Conservation (phyloP, 2,329 filamentous ascomycete species). For the Fusarium newnesense region DNA sequence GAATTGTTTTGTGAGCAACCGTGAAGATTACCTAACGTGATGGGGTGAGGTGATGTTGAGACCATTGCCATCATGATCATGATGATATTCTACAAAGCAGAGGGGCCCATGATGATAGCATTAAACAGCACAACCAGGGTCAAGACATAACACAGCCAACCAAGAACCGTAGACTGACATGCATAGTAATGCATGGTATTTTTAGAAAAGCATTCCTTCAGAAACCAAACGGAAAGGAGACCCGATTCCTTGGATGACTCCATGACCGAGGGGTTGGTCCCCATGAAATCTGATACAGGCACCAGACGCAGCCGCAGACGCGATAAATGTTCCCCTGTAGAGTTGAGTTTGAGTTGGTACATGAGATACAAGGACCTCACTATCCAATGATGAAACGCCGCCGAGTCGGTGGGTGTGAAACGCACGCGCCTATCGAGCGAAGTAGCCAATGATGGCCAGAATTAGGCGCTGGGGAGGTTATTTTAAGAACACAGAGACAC, state of each 20-base stretch:
- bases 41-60: neutral
- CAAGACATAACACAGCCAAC: neutral
- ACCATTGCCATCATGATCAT: neutral
- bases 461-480: slow-evolving; percentile 45
- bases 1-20: slow-evolving; percentile 27
- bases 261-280: slow-evolving; percentile 23
- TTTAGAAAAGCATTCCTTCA: slow-evolving; percentile 23
- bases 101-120: neutral
- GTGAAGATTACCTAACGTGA: neutral
- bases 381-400: slow-evolving; percentile 43
- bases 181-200: slow-evolving; percentile 25
- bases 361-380: slow-evolving; percentile 24
- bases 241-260: slow-evolving; percentile 5
- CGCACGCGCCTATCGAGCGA: slow-evolving; percentile 37
- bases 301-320: slow-evolving; percentile 35
- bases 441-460: slow-evolving; percentile 42
- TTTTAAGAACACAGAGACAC: slow-evolving; percentile 19
- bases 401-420: slow-evolving; percentile 42
- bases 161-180: slow-evolving; percentile 5
- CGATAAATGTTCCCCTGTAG: neutral
- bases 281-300: slow-evolving; percentile 41
- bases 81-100: neutral
- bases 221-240: slow-evolving; percentile 11
- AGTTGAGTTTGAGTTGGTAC: neutral
- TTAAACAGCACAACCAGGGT: neutral